Percentiles rank a stretch among this genome's conserved stretches.
Conservation (phyloP, 108 stramenopile species). For the Skeletonema costatum region DNA sequence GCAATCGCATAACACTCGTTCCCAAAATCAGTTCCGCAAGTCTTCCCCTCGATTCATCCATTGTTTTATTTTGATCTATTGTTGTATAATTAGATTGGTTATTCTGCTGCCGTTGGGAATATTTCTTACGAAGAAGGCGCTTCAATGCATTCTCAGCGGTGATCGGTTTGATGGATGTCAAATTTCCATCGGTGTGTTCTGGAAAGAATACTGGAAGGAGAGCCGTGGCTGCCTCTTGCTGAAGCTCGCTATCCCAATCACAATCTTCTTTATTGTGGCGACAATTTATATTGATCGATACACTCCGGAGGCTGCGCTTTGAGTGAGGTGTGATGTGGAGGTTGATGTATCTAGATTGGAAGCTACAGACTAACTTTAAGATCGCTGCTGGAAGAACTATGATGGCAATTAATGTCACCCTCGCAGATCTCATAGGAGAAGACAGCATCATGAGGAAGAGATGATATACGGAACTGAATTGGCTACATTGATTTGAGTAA, state of each 20-base stretch:
- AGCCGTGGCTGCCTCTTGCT: conserved; percentile 31
- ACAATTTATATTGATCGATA: background rate
- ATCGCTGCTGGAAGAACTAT: background rate
- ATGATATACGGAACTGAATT: no score
- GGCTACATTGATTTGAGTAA: no score
- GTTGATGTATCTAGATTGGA: background rate
- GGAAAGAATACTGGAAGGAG: conserved; percentile 48
- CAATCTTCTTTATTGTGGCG: background rate
- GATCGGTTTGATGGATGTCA: conserved; percentile 10
- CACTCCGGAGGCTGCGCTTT: background rate
- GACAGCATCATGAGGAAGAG: background rate
- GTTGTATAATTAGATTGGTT: background rate
- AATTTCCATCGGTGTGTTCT: background rate
- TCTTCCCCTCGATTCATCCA: conserved; percentile 10
- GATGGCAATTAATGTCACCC: background rate
- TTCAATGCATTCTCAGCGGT: conserved; percentile 42
- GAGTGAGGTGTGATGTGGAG: background rate
- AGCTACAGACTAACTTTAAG: background rate
- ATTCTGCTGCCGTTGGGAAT: background rate
- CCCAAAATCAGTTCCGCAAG: conserved; percentile 35
- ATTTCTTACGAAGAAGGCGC: conserved; percentile 26
- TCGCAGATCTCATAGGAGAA: background rate
- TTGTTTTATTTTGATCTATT: background rate
- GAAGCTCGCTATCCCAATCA: conserved; percentile 19
- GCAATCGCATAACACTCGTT: conserved; percentile 50